phyloP scores from a whole-genome alignment of 2,329 filamentous ascomycete genomes.

The Sporothrix protearum region DNA sequence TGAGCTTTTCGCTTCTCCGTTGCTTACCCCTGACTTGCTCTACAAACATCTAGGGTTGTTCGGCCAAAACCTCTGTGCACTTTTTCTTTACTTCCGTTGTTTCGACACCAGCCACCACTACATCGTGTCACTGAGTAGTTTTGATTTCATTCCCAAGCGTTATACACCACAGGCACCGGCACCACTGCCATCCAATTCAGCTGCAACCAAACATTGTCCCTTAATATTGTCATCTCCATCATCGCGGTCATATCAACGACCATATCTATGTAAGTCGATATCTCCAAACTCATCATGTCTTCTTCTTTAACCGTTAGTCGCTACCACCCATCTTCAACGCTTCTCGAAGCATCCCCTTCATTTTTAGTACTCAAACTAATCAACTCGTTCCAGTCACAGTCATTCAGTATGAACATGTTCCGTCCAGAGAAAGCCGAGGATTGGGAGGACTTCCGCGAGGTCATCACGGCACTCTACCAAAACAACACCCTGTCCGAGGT shows the following conservation, averaged over 20 bases:
- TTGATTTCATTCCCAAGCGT: background rate
- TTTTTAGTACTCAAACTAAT: background rate
- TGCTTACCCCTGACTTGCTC: no score
- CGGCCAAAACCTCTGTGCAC: background rate
- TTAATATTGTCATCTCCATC: background rate
- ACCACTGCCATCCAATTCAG: background rate
- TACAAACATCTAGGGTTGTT: background rate
- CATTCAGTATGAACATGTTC: background rate
- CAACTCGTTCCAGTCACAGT: background rate
- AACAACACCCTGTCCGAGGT: slow-evolving; percentile 39
- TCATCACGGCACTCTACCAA: slow-evolving; percentile 34
- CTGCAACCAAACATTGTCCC: background rate
- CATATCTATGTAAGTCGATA: background rate
- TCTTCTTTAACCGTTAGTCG: background rate
- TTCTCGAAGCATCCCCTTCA: background rate
- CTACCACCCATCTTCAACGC: background rate
- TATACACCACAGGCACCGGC: background rate
- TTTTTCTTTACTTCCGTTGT: slow-evolving; percentile 3
- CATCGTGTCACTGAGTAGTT: background rate
- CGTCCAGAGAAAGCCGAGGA: slow-evolving; percentile 34
- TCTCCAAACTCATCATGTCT: background rate
- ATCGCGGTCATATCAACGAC: background rate
- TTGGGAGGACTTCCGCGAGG: slow-evolving; percentile 35
- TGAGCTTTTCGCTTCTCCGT: background rate
- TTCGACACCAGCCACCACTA: background rate